These are phyloP conservation scores for Lecanicillium sp. DNA, from an alignment of 2,329 filamentous ascomycete species.

Conservation along the genomic window DNA sequence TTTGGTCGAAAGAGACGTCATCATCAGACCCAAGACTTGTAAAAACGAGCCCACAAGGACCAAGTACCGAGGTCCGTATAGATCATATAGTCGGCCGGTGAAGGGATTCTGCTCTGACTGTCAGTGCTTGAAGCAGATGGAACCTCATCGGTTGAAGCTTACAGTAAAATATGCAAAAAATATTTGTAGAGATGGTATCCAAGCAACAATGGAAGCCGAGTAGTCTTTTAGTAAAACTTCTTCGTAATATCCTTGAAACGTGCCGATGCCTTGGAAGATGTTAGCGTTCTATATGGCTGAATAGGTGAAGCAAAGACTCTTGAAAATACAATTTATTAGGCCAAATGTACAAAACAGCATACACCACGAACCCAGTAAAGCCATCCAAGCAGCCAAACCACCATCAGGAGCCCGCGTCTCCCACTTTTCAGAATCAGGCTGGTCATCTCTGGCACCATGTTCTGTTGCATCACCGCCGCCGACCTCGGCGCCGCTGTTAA, in stretches of 20 bases:
- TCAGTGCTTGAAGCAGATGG: neutral
- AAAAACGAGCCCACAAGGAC: conserved; percentile 8
- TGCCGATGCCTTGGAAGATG: conserved; percentile 23
- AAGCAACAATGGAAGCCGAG: conserved; percentile 38
- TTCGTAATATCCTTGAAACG: conserved; percentile 46
- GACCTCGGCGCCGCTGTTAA: neutral
- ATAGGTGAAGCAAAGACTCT: neutral
- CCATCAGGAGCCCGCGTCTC: conserved; percentile 33
- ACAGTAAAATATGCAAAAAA: conserved; percentile 18
- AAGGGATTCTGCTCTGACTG: conserved; percentile 17
- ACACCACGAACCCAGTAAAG: conserved; percentile 31
- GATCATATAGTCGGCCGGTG: conserved; percentile 31
- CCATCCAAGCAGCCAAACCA: conserved; percentile 40
- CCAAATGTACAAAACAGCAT: conserved; percentile 23
- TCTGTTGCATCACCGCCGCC: neutral
- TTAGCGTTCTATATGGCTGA: conserved; percentile 6
- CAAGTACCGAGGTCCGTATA: conserved; percentile 21
- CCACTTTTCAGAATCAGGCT: neutral
- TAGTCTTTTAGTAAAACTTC: conserved; percentile 31
- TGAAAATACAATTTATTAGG: conserved; percentile 19
- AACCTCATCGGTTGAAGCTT: neutral
- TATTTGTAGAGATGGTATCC: conserved; percentile 43
- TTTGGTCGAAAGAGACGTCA: conserved; percentile 2
- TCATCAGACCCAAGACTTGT: conserved; percentile 6
- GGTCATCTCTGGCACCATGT: neutral